Percentiles rank a stretch among this genome's conserved stretches.
phyloP scores from a whole-genome alignment of 352 stramenopile species.

The Peronospora destructor region DNA sequence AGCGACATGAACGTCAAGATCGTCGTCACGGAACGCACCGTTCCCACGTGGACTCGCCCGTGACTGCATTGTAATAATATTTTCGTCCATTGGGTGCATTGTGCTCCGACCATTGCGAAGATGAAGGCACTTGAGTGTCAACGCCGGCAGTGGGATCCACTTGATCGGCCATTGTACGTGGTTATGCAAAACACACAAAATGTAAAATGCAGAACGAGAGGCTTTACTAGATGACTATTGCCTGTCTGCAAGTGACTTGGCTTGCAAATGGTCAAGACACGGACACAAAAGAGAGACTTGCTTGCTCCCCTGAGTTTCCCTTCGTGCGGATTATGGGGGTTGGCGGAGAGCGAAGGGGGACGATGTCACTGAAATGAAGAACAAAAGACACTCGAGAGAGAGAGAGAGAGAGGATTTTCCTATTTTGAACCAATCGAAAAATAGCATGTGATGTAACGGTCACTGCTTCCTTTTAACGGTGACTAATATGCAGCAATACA shows the following conservation, averaged over 20 bases:
- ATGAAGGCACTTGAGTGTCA: slow-evolving; percentile 32
- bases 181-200: slow-evolving; percentile 44
- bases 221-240: slow-evolving; percentile 11
- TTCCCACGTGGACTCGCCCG: slow-evolving; percentile 87
- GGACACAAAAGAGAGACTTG: slow-evolving; percentile 13
- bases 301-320: slow-evolving; percentile 12
- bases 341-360: slow-evolving; percentile 20
- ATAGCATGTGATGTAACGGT: no score
- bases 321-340: slow-evolving; percentile 24
- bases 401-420: slow-evolving; percentile 4
- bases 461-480: no score
- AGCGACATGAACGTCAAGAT: neutral
- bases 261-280: slow-evolving; percentile 6
- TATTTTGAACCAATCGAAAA: slow-evolving; percentile 1
- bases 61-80: slow-evolving; percentile 90
- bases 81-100: slow-evolving; percentile 86
- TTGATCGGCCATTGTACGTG: slow-evolving; percentile 59
- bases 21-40: slow-evolving; percentile 32
- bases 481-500: no score
- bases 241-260: slow-evolving; percentile 1
- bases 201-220: slow-evolving; percentile 31
- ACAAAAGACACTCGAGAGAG: slow-evolving; percentile 12
- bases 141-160: slow-evolving; percentile 34
- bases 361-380: slow-evolving; percentile 9
- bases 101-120: slow-evolving; percentile 84